These are phyloP conservation scores for Stenogyne calaminthoides DNA, from an alignment of 305 asterid species.

Conservation along the genomic window DNA sequence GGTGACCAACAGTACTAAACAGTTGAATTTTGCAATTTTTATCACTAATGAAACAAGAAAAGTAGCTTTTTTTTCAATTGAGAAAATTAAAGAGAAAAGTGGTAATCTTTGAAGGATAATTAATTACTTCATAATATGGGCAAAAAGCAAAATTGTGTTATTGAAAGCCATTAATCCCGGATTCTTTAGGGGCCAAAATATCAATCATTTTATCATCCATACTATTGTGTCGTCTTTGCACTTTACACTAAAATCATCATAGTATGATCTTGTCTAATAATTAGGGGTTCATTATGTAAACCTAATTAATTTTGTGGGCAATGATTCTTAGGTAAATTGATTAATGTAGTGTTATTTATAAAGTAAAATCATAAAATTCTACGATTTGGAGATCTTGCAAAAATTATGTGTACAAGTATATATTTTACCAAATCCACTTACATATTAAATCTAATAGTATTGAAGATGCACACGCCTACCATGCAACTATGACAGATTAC, in stretches of 20 bases:
- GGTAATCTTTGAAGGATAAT: constrained; percentile 26
- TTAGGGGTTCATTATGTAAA: neutral
- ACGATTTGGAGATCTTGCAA: neutral
- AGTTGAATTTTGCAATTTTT: constrained; percentile 24
- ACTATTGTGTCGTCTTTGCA: constrained; percentile 16
- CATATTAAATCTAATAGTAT: too few relatives aligned
- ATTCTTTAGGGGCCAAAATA: constrained; percentile 25
- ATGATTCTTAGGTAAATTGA: neutral
- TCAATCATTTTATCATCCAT: constrained; percentile 34
- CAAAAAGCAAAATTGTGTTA: constrained; percentile 27
- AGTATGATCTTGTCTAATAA: neutral
- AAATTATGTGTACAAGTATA: neutral
- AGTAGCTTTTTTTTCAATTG: constrained; percentile 28
- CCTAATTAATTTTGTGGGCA: neutral
- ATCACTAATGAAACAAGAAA: constrained; percentile 19
- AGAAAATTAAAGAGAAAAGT: neutral
- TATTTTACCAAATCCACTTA: neutral
- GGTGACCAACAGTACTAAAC: neutral
- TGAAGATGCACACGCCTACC: too few relatives aligned
- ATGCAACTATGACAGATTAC: too few relatives aligned
- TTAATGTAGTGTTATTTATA: too few relatives aligned
- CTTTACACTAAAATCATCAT: constrained; percentile 13
- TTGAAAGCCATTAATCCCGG: constrained; percentile 59
- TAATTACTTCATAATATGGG: constrained; percentile 37
- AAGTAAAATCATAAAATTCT: neutral